These are phyloP conservation scores for Monosporozyma unispora DNA, from an alignment of 805 yeast genomes.

Conservation along the genomic window DNA sequence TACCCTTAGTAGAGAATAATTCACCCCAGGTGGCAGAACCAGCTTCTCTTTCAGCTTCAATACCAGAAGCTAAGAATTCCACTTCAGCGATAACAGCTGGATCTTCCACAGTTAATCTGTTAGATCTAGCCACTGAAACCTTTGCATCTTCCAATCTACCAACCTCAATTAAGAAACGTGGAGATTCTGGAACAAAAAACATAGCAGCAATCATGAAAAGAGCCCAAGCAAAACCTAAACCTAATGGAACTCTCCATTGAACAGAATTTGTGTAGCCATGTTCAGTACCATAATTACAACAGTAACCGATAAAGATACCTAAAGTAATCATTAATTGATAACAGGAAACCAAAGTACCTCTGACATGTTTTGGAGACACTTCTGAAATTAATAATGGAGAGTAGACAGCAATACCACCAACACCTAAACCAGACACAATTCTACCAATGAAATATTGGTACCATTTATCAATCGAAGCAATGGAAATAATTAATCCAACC, in stretches of 20 bases:
- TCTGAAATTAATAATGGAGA: slow-evolving; percentile 69
- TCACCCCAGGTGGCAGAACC: slow-evolving; percentile 63
- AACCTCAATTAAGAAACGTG: slow-evolving; percentile 52
- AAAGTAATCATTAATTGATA: slow-evolving; percentile 62
- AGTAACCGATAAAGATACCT: slow-evolving; percentile 70
- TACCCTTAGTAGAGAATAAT: slow-evolving; percentile 46
- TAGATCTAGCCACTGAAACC: slow-evolving; percentile 49
- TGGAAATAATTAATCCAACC: slow-evolving; percentile 59
- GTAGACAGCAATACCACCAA: slow-evolving; percentile 51
- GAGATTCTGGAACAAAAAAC: slow-evolving; percentile 61
- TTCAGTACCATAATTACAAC: slow-evolving; percentile 61
- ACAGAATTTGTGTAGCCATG: slow-evolving; percentile 47
- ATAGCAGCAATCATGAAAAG: slow-evolving; percentile 24
- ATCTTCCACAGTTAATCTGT: slow-evolving; percentile 45
- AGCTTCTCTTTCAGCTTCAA: slow-evolving; percentile 49
- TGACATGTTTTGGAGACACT: slow-evolving; percentile 57
- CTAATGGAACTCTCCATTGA: slow-evolving; percentile 69
- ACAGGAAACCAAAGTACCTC: slow-evolving; percentile 35
- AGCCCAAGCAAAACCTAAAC: slow-evolving; percentile 35
- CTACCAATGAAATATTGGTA: slow-evolving; percentile 38
- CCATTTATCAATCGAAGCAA: slow-evolving; percentile 45
- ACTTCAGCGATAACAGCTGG: slow-evolving; percentile 30
- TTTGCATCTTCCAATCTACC: slow-evolving; percentile 52
- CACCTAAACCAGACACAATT: no score
- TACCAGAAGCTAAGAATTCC: slow-evolving; percentile 34